Evolutionary conservation across 352 stramenopile species (phyloP).

Genomic region (Globisporangium camurandrum): DNA sequence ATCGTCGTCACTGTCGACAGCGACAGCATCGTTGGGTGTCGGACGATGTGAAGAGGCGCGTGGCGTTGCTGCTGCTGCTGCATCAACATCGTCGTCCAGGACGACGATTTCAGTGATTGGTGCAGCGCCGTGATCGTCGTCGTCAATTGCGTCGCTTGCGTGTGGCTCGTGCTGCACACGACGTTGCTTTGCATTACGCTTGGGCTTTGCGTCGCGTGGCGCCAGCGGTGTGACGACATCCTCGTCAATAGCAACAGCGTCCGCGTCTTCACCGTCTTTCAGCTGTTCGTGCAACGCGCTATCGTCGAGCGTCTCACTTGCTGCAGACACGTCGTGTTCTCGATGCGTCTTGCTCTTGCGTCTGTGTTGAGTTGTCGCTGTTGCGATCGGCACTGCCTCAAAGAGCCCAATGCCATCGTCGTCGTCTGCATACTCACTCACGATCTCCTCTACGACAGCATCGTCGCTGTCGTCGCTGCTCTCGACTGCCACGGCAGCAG

Average conservation of each 20-base stretch:
- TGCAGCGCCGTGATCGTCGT: not conserved
- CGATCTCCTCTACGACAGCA: not conserved
- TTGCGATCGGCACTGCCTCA: too few relatives aligned
- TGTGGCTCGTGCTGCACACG: not conserved
- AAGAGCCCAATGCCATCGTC: too few relatives aligned
- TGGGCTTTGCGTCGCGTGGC: not conserved
- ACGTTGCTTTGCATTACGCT: not conserved
- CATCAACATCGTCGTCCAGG: too few relatives aligned
- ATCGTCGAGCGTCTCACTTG: not conserved
- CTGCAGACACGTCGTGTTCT: not conserved
- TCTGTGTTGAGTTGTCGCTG: not conserved
- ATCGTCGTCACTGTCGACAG: too few relatives aligned
- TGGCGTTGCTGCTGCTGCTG: not conserved
- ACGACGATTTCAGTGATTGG: not conserved
- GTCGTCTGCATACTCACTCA: not conserved
- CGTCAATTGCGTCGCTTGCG: too few relatives aligned
- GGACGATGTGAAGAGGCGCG: too few relatives aligned
- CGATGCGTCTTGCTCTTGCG: not conserved
- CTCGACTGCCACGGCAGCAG: not conserved
- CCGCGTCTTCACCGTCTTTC: not conserved
- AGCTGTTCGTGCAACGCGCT: not conserved
- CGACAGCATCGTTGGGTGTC: too few relatives aligned
- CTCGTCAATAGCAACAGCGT: not conserved
- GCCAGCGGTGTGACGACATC: too few relatives aligned
- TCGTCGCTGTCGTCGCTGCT: not conserved